Conservation (phyloP, 2,329 filamentous ascomycete genomes). For the Penicillium polonicum region DNA sequence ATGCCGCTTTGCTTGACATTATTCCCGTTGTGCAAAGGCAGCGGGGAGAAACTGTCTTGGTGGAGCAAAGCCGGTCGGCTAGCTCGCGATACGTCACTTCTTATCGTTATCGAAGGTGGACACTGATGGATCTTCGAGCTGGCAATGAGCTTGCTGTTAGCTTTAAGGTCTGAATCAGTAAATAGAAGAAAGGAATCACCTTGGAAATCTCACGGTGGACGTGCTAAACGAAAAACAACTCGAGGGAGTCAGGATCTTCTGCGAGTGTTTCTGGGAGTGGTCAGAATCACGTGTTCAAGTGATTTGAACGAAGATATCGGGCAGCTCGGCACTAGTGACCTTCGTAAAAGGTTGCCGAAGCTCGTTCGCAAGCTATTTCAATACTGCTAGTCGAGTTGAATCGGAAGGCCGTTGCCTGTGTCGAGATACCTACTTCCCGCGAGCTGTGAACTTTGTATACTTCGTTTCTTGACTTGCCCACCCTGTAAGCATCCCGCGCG, state of each 20-base stretch:
- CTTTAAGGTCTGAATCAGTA: neutral
- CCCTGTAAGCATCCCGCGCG: neutral
- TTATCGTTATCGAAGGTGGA: conserved; percentile 18
- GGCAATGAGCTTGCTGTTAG: neutral
- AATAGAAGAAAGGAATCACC: neutral
- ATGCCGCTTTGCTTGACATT: conserved; percentile 62
- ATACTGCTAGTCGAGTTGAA: neutral
- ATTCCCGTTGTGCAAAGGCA: conserved; percentile 22
- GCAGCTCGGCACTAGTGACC: neutral
- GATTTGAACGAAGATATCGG: neutral
- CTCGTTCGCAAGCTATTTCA: neutral
- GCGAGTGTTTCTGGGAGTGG: neutral
- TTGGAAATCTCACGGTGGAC: neutral
- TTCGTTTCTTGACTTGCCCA: neutral
- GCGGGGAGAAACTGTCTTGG: conserved; percentile 23
- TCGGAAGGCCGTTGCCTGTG: neutral
- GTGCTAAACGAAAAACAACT: neutral
- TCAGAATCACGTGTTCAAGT: conserved; percentile 1
- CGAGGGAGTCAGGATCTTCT: neutral
- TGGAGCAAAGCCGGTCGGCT: conserved; percentile 18
- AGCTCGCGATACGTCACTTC: conserved; percentile 29
- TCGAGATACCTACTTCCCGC: neutral
- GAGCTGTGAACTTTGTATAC: neutral
- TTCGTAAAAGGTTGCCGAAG: neutral
- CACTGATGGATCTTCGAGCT: neutral